phyloP scores from a whole-genome alignment of 805 yeast species.

The Myxozyma kluyveri region DNA sequence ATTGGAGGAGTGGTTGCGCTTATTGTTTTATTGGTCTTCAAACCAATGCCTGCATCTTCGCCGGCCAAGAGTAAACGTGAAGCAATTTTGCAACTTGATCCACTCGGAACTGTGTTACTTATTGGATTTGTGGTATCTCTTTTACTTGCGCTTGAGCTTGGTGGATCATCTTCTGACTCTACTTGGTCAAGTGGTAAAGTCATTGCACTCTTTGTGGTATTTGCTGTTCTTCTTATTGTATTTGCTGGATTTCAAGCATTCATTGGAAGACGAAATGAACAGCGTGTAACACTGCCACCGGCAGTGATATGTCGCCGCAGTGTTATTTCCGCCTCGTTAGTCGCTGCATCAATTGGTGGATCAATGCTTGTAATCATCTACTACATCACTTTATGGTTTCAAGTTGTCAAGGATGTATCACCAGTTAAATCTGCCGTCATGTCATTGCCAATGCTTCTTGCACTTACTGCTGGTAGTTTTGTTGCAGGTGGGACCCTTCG shows the following conservation, averaged over 20 bases:
- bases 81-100: too few relatives aligned
- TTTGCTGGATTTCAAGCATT: too few relatives aligned
- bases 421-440: slow-evolving; percentile 44
- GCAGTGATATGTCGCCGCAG: slow-evolving; percentile 42
- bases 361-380: slow-evolving; percentile 47
- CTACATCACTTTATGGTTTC: slow-evolving; percentile 50
- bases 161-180: too few relatives aligned
- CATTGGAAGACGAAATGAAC: too few relatives aligned
- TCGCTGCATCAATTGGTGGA: slow-evolving; percentile 50
- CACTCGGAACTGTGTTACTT: slow-evolving; percentile 49
- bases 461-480: slow-evolving; percentile 45
- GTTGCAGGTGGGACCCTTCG: slow-evolving; percentile 48
- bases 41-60: too few relatives aligned
- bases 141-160: slow-evolving; percentile 33
- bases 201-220: too few relatives aligned
- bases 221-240: too few relatives aligned
- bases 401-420: slow-evolving; percentile 45
- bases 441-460: slow-evolving; percentile 46
- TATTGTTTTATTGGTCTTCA: neutral
- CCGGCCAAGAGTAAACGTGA: neutral
- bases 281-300: slow-evolving; percentile 57
- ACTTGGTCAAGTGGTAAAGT: too few relatives aligned
- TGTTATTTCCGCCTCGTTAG: slow-evolving; percentile 39
- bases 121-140: slow-evolving; percentile 50
- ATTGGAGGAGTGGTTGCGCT: slow-evolving; percentile 17